Base-by-base conservation (phyloP, 2,329 filamentous ascomycete genomes). In the Lasiodiplodia sp. region DNA sequence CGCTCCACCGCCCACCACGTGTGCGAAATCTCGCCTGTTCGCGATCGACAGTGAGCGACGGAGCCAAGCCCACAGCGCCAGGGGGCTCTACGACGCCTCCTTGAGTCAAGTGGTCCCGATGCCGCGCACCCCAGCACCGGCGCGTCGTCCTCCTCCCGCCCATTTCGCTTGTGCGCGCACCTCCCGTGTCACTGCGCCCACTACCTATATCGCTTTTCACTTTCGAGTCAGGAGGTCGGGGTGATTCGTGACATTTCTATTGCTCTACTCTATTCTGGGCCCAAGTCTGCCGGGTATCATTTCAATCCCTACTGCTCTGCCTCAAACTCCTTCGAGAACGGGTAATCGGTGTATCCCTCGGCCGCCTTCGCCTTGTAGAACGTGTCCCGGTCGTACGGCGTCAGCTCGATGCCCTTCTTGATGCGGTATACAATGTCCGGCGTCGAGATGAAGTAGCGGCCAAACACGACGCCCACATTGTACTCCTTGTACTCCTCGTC, bases 361-460 rank as follows among this genome's bases (percentile, higher is more conserved):
- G 75, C 71, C n/a, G 71, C 75, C 71, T 75, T 76, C 1, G 74
- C 69, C 1, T 69, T 70, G 69, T 86, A 86, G 69, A 86, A 86
- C 0, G 78, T 81, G 40, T 77, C 74, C 7, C 84, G 75, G 72
- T 86, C 75, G 71, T 85, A 86, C 53, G 76, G 73, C n/a, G 74
- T 78, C 47, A 86, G 74, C 25, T 78, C 75, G 14, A 86, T 77
- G 1, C 80, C 80, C 67, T 84, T 74, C 71, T 79, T 69, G 37
- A 86, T 58, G 40, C 83, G 76, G 71, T 79, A 85, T 4, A 81
- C 79, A 21, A 86, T 73, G 72, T 86, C 84, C 2, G 84, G 84
- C 8, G 79, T 86, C 51, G 79, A 78, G 70, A 85, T 84, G 70
- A 84, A 86, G 67, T 80, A 81, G 28, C 84, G 72, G 7, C 85